Conservation (phyloP, 1,284 basidiomycete genomes). For the Leucoagaricus sp. region DNA sequence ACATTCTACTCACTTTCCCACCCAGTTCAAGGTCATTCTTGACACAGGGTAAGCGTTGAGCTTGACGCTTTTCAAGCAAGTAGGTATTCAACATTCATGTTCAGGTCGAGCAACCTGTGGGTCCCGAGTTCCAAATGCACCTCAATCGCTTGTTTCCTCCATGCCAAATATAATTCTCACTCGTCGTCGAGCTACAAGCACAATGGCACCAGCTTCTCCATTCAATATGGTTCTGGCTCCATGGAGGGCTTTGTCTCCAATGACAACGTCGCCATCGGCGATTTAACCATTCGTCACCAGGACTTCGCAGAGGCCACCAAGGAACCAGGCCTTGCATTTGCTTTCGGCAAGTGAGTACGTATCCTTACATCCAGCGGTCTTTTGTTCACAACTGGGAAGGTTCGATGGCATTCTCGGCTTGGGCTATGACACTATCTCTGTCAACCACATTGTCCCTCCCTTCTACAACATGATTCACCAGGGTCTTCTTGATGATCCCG, state of each 20-base stretch:
- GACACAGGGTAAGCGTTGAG: slow-evolving; percentile 82
- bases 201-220: slow-evolving; percentile 91
- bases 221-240: slow-evolving; percentile 95
- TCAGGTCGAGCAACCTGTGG: slow-evolving; percentile 90
- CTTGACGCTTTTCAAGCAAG: too few relatives aligned
- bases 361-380: neutral
- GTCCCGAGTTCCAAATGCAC: slow-evolving; percentile 88
- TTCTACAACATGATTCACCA: slow-evolving; percentile 95
- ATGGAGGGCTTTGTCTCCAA: slow-evolving; percentile 96
- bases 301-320: slow-evolving; percentile 97
- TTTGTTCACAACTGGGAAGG: slow-evolving; percentile 46
- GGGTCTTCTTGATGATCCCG: slow-evolving; percentile 79
- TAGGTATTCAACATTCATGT: neutral
- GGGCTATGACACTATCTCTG: slow-evolving; percentile 94
- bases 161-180: slow-evolving; percentile 90
- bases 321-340: slow-evolving; percentile 97
- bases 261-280: slow-evolving; percentile 84
- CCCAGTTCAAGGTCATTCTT: slow-evolving; percentile 82
- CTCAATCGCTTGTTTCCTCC: slow-evolving; percentile 98
- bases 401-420: slow-evolving; percentile 97
- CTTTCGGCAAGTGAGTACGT: slow-evolving; percentile 84
- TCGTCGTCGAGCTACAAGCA: slow-evolving; percentile 87
- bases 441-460: slow-evolving; percentile 92
- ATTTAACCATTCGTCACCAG: slow-evolving; percentile 75
- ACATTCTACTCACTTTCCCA: slow-evolving; percentile 11